Conservation (phyloP, 2,329 filamentous ascomycete species). For the Magnaporthales sp. region DNA sequence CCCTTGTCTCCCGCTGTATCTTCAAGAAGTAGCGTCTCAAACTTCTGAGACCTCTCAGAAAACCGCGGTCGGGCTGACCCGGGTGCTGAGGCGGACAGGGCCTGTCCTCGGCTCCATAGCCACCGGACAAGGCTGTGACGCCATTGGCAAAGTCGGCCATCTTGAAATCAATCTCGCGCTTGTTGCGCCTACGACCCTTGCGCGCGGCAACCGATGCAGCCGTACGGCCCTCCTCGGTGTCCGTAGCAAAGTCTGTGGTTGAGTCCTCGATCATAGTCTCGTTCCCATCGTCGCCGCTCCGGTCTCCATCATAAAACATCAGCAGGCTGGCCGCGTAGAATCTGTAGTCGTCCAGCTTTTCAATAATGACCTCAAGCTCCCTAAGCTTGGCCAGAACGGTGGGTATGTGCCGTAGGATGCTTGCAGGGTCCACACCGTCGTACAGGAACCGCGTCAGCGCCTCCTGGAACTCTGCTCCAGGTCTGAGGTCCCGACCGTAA, state of each 20-base stretch:
- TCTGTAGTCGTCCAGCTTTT: slow-evolving; percentile 72
- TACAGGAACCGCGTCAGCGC: slow-evolving; percentile 86
- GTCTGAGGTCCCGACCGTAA: slow-evolving; percentile 81
- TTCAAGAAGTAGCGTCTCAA: slow-evolving; percentile 77
- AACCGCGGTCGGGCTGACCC: slow-evolving; percentile 75
- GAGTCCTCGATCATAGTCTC: slow-evolving; percentile 49
- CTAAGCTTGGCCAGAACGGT: slow-evolving; percentile 76
- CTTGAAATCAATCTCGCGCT: slow-evolving; percentile 75
- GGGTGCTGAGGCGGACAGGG: slow-evolving; percentile 77
- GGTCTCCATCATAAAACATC: slow-evolving; percentile 91
- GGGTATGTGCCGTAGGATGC: slow-evolving; percentile 80
- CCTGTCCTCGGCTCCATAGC: slow-evolving; percentile 28
- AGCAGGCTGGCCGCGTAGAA: slow-evolving; percentile 93
- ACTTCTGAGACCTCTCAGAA: slow-evolving; percentile 73
- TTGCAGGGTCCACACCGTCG: slow-evolving; percentile 73
- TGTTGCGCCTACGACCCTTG: slow-evolving; percentile 34
- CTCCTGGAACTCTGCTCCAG: slow-evolving; percentile 79
- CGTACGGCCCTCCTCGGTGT: slow-evolving; percentile 41
- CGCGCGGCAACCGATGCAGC: slow-evolving; percentile 19
- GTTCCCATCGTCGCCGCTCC: slow-evolving; percentile 34
- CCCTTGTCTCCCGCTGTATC: slow-evolving; percentile 70
- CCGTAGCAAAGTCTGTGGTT: slow-evolving; percentile 48
- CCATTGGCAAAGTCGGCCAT: slow-evolving; percentile 99
- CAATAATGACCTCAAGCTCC: slow-evolving; percentile 75
- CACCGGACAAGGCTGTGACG: slow-evolving; percentile 74